Conservation (phyloP, 2,329 filamentous ascomycete genomes). For the Colletotrichum lentis region DNA sequence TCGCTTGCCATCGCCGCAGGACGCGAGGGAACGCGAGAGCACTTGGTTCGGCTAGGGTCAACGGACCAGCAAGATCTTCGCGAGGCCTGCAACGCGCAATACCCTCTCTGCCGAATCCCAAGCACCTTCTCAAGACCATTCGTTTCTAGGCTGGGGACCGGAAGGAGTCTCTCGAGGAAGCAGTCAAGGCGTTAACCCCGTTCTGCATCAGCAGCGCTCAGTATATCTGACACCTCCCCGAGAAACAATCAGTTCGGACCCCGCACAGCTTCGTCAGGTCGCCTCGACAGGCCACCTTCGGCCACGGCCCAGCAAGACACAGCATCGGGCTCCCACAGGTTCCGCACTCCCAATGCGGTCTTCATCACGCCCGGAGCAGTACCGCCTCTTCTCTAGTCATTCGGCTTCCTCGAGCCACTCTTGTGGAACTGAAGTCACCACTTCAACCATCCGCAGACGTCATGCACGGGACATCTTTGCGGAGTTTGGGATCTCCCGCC, state of each 20-base stretch:
- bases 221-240: not conserved
- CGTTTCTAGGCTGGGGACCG: conserved; percentile 23
- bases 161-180: not conserved
- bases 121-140: conserved; percentile 29
- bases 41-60: conserved; percentile 39
- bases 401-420: conserved; percentile 35
- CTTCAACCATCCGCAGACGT: conserved; percentile 49
- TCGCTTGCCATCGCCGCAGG: conserved; percentile 13
- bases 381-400: conserved; percentile 21
- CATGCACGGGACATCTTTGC: conserved; percentile 59
- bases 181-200: not conserved
- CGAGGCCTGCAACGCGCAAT: conserved; percentile 38
- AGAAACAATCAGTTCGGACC: not conserved
- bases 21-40: conserved; percentile 41
- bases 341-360: not conserved
- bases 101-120: conserved; percentile 28
- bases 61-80: conserved; percentile 34
- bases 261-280: conserved; percentile 18
- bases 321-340: not conserved
- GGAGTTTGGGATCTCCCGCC: conserved; percentile 56
- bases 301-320: not conserved
- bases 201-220: conserved; percentile 16
- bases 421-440: conserved; percentile 43
- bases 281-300: conserved; percentile 31
- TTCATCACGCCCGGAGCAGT: not conserved